A percentile compares a stretch with the other conserved stretches of the same genome.
phyloP scores from a whole-genome alignment of 768 basidiomycete genomes.

The Tephrocybe rancida region DNA sequence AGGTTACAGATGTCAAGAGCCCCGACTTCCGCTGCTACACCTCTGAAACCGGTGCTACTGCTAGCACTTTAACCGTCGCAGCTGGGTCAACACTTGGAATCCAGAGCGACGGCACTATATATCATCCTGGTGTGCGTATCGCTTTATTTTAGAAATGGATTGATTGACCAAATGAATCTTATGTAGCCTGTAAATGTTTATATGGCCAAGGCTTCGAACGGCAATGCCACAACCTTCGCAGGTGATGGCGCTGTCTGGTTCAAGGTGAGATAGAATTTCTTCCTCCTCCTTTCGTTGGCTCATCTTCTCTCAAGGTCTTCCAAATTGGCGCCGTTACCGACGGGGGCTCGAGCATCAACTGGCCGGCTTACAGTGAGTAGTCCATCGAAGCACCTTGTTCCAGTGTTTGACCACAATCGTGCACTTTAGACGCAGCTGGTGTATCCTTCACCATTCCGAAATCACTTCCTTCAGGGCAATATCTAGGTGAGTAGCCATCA shows the following conservation, averaged over 20 bases:
- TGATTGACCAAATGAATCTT: not conserved
- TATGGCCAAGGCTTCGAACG: slow-evolving; percentile 43
- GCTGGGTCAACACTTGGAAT: slow-evolving; percentile 49
- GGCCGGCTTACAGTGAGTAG: slow-evolving; percentile 42
- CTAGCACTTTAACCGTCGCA: slow-evolving; percentile 43
- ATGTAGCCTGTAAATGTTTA: slow-evolving; percentile 32
- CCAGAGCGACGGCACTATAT: slow-evolving; percentile 41
- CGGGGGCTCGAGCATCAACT: slow-evolving; percentile 47
- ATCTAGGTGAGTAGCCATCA: slow-evolving; percentile 18
- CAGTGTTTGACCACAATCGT: not conserved
- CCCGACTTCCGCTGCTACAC: slow-evolving; percentile 50
- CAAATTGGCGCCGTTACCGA: slow-evolving; percentile 47
- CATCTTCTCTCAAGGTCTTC: slow-evolving; percentile 29
- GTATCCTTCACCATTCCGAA: slow-evolving; percentile 39
- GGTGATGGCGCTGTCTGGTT: slow-evolving; percentile 53
- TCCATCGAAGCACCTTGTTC: slow-evolving; percentile 1
- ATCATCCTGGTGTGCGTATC: slow-evolving; percentile 46
- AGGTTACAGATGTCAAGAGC: slow-evolving; percentile 12
- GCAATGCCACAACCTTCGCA: slow-evolving; percentile 38
- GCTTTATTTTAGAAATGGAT: not conserved
- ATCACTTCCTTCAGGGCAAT: slow-evolving; percentile 37
- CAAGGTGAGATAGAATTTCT: slow-evolving; percentile 22
- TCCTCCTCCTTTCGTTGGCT: not conserved
- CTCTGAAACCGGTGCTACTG: slow-evolving; percentile 37
- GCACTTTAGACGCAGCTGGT: slow-evolving; percentile 16